Base-by-base conservation (phyloP, 768 basidiomycete species). In the Suillus spraguei region DNA sequence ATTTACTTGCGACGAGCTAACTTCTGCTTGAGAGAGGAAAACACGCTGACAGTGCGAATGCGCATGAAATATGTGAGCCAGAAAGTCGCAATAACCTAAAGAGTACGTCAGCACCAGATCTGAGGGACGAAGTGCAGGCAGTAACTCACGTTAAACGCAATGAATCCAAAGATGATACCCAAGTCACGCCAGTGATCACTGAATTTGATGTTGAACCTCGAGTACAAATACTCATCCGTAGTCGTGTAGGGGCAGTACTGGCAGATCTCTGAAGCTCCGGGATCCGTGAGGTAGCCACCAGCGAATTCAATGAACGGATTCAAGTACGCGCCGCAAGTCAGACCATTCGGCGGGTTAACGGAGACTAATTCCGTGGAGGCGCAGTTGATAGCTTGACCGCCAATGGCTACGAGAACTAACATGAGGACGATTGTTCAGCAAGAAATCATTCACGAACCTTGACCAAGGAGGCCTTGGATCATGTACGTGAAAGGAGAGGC, bases 181-280 rank as follows among this genome's bases (percentile, higher is more conserved):
- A 83, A 74, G 69, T 85, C 66, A 24, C 83, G 73, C 82, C 83
- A 86, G 36, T 74, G 75, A 55, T 82, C 73, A 64, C 76, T 64
- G 64, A 88, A 92, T 52, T 71, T 80, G 39, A 92, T 87, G 67
- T 87, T 88, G 76, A 92, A 89, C 64, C 0, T 49, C 2, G 32
- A 22, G 28, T 33, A 54, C 4, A 73, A 36, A 63, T 84, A 91
- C 41, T 80, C 71, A 70, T 92, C 87, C 0, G 89, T 85, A 0
- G 80, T 81, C n/a, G 77, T 70, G 42, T 81, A 78, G 4, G 85
- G 73, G 68, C 92, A 94, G 75, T 83, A 85, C 49, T 73, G 64
- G 72, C 87, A 87, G 16, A 66, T 67, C 4, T 69, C 68, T 5
- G 76, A 74, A 0, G 77, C 79, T 24, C 69, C 62, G 0, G 80